These are phyloP conservation scores for Fusarium torreyae DNA, from an alignment of 2,329 filamentous ascomycete species.

Conservation along the genomic window DNA sequence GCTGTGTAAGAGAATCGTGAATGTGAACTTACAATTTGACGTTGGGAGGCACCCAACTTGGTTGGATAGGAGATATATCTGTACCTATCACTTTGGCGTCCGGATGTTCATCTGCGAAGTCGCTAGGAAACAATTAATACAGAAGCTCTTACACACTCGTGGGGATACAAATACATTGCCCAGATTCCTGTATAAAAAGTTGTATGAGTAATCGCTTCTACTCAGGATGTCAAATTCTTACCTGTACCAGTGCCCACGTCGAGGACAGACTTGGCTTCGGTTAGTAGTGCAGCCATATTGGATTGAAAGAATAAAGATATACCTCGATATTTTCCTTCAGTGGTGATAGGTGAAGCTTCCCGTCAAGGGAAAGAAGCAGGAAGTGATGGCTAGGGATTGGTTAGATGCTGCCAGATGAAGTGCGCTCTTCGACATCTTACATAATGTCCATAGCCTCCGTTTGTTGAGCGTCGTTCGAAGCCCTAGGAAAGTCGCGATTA, in stretches of 20 bases:
- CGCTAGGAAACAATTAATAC: neutral
- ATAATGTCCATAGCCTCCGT: slow-evolving; percentile 22
- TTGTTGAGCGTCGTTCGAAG: slow-evolving; percentile 15
- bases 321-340: slow-evolving; percentile 4
- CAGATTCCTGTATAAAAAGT: neutral
- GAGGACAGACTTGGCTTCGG: slow-evolving; percentile 1
- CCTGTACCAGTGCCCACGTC: slow-evolving; percentile 22
- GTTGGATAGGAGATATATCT: slow-evolving; percentile 20
- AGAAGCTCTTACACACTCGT: rapidly evolving
- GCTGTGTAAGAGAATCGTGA: too few species aligned
- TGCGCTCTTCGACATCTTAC: neutral
- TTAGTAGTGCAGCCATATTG: too few species aligned
- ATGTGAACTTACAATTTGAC: slow-evolving; percentile 2
- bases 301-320: too few species aligned
- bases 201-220: neutral
- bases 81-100: slow-evolving; percentile 12
- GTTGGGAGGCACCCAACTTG: slow-evolving; percentile 15
- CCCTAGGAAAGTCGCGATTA: neutral
- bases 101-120: slow-evolving; percentile 22
- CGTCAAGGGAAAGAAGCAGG: slow-evolving; percentile 2
- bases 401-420: too few species aligned
- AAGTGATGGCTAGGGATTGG: slow-evolving; percentile 10
- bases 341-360: slow-evolving; percentile 4
- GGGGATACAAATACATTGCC: slow-evolving; percentile 8
- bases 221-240: neutral